Evolutionary conservation across 768 basidiomycete species (phyloP).

Genomic region (Hypholoma fasciculare): DNA sequence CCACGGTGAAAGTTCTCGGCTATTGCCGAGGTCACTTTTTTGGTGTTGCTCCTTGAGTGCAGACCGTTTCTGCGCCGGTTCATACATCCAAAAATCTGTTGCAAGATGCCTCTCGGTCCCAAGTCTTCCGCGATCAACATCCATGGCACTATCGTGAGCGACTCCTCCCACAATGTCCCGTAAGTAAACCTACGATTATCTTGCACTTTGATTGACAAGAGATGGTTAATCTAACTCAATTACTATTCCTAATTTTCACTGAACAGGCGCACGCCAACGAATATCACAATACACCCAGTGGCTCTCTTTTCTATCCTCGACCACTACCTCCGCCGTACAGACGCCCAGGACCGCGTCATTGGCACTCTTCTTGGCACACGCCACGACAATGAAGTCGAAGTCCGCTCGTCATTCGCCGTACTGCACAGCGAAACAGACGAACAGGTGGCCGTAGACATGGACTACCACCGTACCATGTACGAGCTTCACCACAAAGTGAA

Average conservation of each 20-base stretch:
- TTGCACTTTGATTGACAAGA: background rate
- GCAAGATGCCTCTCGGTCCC: conserved; percentile 50
- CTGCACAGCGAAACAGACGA: conserved; percentile 91
- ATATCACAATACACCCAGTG: conserved; percentile 85
- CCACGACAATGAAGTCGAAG: conserved; percentile 66
- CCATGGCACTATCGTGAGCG: conserved; percentile 31
- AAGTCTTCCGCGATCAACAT: conserved; percentile 53
- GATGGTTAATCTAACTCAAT: background rate
- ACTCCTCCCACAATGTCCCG: conserved; percentile 35
- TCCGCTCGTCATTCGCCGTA: conserved; percentile 87
- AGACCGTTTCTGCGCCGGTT: conserved; percentile 15
- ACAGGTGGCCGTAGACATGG: conserved; percentile 95
- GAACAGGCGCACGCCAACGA: conserved; percentile 65
- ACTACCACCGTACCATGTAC: conserved; percentile 92
- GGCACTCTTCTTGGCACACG: conserved; percentile 92
- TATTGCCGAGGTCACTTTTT: conserved; percentile 39
- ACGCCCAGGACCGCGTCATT: conserved; percentile 85
- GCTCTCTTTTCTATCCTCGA: conserved; percentile 95
- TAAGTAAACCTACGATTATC: conserved; percentile 24
- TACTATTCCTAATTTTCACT: background rate
- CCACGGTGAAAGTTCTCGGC: conserved; percentile 29
- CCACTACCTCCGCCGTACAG: conserved; percentile 89
- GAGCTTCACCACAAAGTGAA: conserved; percentile 85
- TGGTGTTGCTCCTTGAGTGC: conserved; percentile 17
- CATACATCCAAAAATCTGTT: conserved; percentile 14